Evolutionary conservation across 1,139 yeast species (phyloP).

Genomic region (Magnusiomyces ingens): DNA sequence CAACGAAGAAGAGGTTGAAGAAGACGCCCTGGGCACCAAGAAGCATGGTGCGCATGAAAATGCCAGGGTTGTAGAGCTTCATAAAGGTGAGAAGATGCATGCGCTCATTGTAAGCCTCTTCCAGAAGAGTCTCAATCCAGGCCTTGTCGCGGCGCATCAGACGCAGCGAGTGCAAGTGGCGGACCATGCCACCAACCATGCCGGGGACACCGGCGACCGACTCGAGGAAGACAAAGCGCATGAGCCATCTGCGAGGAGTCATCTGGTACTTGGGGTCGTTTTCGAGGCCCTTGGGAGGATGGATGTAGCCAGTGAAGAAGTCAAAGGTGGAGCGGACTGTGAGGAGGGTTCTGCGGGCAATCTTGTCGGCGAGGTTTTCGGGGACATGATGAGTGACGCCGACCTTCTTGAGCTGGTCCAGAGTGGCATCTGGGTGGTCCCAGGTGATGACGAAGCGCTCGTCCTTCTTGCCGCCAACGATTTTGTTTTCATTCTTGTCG

Average conservation of each 20-base stretch:
- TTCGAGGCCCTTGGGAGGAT: conserved; percentile 37
- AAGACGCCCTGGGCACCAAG: conserved; percentile 68
- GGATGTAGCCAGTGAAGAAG: conserved; percentile 59
- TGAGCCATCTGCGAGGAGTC: conserved; percentile 62
- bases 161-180: conserved; percentile 59
- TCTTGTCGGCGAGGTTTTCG: conserved; percentile 41
- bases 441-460: conserved; percentile 15
- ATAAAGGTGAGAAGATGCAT: conserved; percentile 70
- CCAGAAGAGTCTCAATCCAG: conserved; percentile 67
- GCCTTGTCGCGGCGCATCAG: conserved; percentile 61
- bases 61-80: conserved; percentile 57
- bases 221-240: conserved; percentile 62
- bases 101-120: conserved; percentile 74
- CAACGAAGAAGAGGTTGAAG: conserved; percentile 56
- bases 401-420: conserved; percentile 26
- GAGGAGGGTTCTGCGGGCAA: conserved; percentile 45
- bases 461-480: neutral
- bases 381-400: conserved; percentile 51
- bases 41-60: conserved; percentile 50
- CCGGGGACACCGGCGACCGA: conserved; percentile 78
- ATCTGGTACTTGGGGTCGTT: conserved; percentile 46
- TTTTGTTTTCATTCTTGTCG: neutral
- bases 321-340: conserved; percentile 50
- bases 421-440: conserved; percentile 13
- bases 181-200: conserved; percentile 62